Percentiles rank a stretch among this genome's conserved stretches.
Evolutionary conservation across 768 basidiomycete species (phyloP).

Genomic region (Calvatia gigantea): DNA sequence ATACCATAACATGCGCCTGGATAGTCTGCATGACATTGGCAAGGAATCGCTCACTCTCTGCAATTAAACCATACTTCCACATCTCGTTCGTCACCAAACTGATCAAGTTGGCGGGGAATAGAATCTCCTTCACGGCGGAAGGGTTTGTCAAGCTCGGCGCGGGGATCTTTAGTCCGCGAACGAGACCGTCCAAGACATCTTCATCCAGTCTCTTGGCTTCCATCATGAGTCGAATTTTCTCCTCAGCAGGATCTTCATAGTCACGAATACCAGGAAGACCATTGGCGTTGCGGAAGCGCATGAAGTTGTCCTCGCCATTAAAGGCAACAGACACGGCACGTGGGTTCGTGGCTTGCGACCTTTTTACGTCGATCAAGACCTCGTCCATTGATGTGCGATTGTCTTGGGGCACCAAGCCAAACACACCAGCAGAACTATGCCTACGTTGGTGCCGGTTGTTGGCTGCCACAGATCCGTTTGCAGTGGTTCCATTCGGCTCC

Average conservation of each 20-base stretch:
- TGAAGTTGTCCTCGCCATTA: constrained; percentile 73
- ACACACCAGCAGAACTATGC: constrained; percentile 84
- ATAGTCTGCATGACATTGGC: constrained; percentile 99
- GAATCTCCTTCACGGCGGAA: constrained; percentile 93
- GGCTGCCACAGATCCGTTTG: constrained; percentile 30
- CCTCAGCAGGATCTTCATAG: constrained; percentile 88
- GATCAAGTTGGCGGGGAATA: constrained; percentile 98
- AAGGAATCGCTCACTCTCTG: constrained; percentile 95
- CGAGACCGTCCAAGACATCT: constrained; percentile 86
- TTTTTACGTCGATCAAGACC: constrained; percentile 69
- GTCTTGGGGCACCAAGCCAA: constrained; percentile 54
- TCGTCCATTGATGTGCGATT: constrained; percentile 77
- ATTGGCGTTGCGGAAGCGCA: constrained; percentile 55
- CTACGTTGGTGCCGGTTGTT: constrained; percentile 66
- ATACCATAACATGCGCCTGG: constrained; percentile 95
- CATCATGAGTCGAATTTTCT: constrained; percentile 92
- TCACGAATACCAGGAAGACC: constrained; percentile 70
- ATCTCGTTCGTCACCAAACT: constrained; percentile 99
- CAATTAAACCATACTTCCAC: constrained; percentile 99
- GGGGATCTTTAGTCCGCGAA: constrained; percentile 91
- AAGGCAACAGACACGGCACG: constrained; percentile 88
- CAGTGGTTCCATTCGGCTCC: constrained; percentile 39
- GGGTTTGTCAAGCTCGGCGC: constrained; percentile 86
- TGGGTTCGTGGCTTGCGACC: constrained; percentile 66
- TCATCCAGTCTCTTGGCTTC: constrained; percentile 88